phyloP scores from a whole-genome alignment of 2,329 filamentous ascomycete species.

The Hymenoscyphus linearis region DNA sequence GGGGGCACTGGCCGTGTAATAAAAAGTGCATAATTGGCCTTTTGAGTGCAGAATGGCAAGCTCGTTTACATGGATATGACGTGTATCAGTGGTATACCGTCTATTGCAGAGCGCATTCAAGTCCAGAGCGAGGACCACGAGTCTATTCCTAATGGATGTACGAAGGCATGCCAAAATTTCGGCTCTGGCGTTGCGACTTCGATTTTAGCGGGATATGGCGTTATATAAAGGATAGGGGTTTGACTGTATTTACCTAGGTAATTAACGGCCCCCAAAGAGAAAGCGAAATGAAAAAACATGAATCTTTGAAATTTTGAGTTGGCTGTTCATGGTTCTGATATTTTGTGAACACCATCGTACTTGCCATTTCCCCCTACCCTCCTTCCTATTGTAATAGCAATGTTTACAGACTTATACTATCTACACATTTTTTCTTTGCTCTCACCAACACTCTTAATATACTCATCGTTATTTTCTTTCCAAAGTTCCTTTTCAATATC shows the following conservation, averaged over 20 bases:
- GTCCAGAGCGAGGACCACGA: neutral
- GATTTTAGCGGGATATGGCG: slow-evolving; percentile 11
- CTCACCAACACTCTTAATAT: too few species aligned
- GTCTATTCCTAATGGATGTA: neutral
- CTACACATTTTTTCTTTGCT: too few species aligned
- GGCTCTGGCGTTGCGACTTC: slow-evolving; percentile 12
- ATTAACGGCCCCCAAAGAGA: neutral
- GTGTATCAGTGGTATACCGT: neutral
- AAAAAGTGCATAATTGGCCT: neutral
- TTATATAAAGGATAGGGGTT: neutral
- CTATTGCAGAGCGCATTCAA: neutral
- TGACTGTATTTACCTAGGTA: slow-evolving; percentile 2
- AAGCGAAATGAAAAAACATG: neutral
- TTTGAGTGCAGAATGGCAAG: neutral
- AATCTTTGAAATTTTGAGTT: neutral
- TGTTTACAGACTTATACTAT: too few species aligned
- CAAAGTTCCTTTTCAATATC: too few species aligned
- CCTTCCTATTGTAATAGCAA: too few species aligned
- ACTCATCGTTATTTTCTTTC: too few species aligned
- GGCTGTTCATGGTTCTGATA: neutral
- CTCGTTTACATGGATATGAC: neutral
- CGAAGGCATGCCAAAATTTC: slow-evolving; percentile 6
- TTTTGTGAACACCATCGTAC: too few species aligned
- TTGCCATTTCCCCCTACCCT: too few species aligned
- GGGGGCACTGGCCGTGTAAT: neutral